Evolutionary conservation across 1,284 basidiomycete genomes (phyloP).

Genomic region (Exobasidium cylindrosporum): DNA sequence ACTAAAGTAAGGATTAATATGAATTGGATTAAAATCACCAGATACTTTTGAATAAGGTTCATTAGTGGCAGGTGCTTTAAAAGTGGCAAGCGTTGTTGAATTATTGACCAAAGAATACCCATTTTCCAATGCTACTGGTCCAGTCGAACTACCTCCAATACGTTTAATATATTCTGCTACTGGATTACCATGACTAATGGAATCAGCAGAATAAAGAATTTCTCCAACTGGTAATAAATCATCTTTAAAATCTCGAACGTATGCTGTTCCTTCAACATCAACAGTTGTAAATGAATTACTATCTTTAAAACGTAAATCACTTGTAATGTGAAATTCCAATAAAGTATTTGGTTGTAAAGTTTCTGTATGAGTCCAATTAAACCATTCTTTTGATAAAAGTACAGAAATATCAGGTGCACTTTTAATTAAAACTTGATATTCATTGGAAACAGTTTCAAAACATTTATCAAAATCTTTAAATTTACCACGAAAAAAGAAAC

Average conservation of each 20-base stretch:
- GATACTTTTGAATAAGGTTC: slow-evolving; percentile 92
- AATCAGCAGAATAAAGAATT: slow-evolving; percentile 41
- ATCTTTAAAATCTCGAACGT: slow-evolving; percentile 45
- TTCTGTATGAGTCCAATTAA: slow-evolving; percentile 78
- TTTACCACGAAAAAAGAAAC: slow-evolving; percentile 93
- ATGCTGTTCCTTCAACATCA: slow-evolving; percentile 67
- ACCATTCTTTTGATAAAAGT: slow-evolving; percentile 94
- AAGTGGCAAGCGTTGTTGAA: slow-evolving; percentile 33
- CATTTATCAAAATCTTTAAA: slow-evolving; percentile 93
- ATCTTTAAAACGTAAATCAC: slow-evolving; percentile 85
- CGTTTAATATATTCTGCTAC: slow-evolving; percentile 89
- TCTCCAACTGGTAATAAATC: slow-evolving; percentile 41
- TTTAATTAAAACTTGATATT: slow-evolving; percentile 75
- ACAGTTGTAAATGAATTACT: slow-evolving; percentile 80
- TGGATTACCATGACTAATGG: slow-evolving; percentile 67
- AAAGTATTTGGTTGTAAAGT: slow-evolving; percentile 71
- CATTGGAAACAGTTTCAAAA: slow-evolving; percentile 79
- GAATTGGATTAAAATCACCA: slow-evolving; percentile 96
- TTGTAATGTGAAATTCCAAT: slow-evolving; percentile 83
- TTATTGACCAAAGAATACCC: slow-evolving; percentile 67
- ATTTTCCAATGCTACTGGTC: slow-evolving; percentile 69
- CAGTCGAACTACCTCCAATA: slow-evolving; percentile 74
- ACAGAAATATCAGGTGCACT: slow-evolving; percentile 82
- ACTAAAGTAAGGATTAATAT: slow-evolving; percentile 97
- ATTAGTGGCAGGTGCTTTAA: slow-evolving; percentile 69